A percentile compares a stretch with the other conserved stretches of the same genome.
Evolutionary conservation across 805 yeast species (phyloP).

Genomic region (Candida sphagnicola): DNA sequence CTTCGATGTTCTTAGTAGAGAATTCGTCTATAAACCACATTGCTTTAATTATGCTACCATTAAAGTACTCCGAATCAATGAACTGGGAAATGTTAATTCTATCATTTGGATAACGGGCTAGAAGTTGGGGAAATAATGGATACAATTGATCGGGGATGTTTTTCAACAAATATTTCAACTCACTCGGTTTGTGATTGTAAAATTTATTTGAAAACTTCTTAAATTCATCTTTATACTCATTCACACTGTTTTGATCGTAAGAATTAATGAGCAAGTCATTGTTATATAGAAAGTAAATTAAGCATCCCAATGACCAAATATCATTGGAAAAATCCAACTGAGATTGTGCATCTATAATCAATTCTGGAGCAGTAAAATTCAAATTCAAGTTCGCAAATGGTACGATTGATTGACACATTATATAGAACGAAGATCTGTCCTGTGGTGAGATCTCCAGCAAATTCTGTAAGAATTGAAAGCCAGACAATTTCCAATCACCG

Average conservation of each 20-base stretch:
- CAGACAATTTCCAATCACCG: slow-evolving; percentile 93
- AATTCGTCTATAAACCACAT: slow-evolving; percentile 80
- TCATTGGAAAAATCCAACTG: slow-evolving; percentile 65
- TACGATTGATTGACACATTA: slow-evolving; percentile 70
- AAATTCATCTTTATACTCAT: slow-evolving; percentile 58
- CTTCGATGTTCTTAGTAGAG: slow-evolving; percentile 65
- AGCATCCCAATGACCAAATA: slow-evolving; percentile 76
- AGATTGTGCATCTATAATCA: slow-evolving; percentile 56
- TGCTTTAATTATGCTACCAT: slow-evolving; percentile 77
- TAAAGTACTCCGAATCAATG: slow-evolving; percentile 69
- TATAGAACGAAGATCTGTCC: slow-evolving; percentile 53
- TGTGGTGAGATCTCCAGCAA: slow-evolving; percentile 46
- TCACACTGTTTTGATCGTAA: slow-evolving; percentile 46
- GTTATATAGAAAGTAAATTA: slow-evolving; percentile 69
- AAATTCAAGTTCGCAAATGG: slow-evolving; percentile 75
- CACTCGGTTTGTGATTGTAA: slow-evolving; percentile 32
- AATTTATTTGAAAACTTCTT: slow-evolving; percentile 43
- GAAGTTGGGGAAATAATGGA: slow-evolving; percentile 46
- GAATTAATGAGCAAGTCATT: slow-evolving; percentile 39
- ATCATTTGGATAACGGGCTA: slow-evolving; percentile 54
- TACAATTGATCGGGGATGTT: slow-evolving; percentile 56
- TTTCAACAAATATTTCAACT: slow-evolving; percentile 44
- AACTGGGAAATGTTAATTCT: slow-evolving; percentile 63
- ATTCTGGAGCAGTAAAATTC: slow-evolving; percentile 81
- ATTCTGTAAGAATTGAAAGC: slow-evolving; percentile 51